Evolutionary conservation across 2,329 filamentous ascomycete species (phyloP), one percentile per base, ranked within the genome.

Genomic region (Fusarium bactridioides): DNA sequence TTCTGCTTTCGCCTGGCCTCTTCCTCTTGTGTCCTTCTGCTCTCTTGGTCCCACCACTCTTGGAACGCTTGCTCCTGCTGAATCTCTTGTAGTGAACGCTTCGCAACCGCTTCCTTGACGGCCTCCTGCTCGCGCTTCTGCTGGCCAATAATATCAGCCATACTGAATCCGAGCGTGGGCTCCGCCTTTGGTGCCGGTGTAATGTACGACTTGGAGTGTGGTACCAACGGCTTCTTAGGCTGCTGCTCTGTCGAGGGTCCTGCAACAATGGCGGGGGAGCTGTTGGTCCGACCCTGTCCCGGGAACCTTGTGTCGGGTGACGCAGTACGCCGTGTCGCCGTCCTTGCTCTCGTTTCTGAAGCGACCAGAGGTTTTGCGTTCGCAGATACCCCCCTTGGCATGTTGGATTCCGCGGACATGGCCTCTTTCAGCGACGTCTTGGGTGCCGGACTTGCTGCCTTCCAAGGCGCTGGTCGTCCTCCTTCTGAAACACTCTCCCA

Each of bases 61-160:
- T 98, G 94, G 79, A 99, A 99, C 57, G 94, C 94, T 79, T 99
- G 96, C 82, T 99, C 96, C 73, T 96, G 91, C 80, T 99, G 96
- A 66, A 99, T 99, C 71, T 98, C 96, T 78, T 97, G 91, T 35
- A 99, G 84, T 71, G 93, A 96, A 62, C 95, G 89, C 82, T 97
- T 98, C 5, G 94, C 93, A 16, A 91, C 91, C 2, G 94, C 94
- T 79, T 97, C 95, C 59, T 90, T 92, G 68, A 97, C 91, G 23
- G 90, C 88, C 64, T 94, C 90, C 78, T 97, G 96, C 79, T 98
- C 95, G 13, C 90, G 90, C 79, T 92, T 90, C 82, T 99, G 94
- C 78, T 97, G 91, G 12, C 91, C 91, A 19, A 98, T 92, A 64
- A 99, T 99, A 74, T 97, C 94, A 21, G 91, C 89, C 83, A 99